Percentiles rank a stretch among this genome's conserved stretches.
Conservation (phyloP, 495 filamentous ascomycete species). For the Podospora appendiculata region DNA sequence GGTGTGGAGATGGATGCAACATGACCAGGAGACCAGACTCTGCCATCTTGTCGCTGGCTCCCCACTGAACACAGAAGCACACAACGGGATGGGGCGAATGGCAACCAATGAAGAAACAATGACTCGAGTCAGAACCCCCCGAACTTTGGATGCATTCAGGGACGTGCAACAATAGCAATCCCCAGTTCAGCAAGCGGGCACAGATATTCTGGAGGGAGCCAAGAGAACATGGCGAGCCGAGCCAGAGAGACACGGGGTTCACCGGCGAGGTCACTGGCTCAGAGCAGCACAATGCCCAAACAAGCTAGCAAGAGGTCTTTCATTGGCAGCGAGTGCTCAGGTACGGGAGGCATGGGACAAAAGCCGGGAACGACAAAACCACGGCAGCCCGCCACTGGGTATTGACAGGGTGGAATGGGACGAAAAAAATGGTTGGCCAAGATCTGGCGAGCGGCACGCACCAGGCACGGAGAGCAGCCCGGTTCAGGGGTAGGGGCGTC, state of each 20-base stretch:
- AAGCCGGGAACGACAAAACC: no score
- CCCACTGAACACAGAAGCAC: background rate
- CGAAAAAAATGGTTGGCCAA: constrained; percentile 1
- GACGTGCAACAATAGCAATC: background rate
- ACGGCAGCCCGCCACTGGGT: no score
- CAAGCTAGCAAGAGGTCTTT: constrained; percentile 11
- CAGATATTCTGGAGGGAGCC: constrained; percentile 3
- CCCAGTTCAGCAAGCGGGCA: background rate
- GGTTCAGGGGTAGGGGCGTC: constrained; percentile 6
- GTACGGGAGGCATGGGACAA: no score
- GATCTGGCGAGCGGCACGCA: constrained; percentile 3
- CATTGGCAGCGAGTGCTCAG: no score
- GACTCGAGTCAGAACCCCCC: background rate
- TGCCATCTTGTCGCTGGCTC: background rate
- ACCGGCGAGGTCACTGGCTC: constrained; percentile 15
- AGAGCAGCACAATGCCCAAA: constrained; percentile 13
- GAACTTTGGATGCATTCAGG: background rate
- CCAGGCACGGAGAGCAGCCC: background rate
- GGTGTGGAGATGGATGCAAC: background rate
- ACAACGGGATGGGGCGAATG: background rate
- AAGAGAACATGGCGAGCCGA: constrained; percentile 1
- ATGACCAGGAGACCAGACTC: background rate
- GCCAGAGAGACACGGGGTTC: constrained; percentile 9
- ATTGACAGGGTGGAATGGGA: background rate
- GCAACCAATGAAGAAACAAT: background rate